These are phyloP conservation scores for Omphalea diandra DNA, from an alignment of 441 rosid species.

Conservation along the genomic window DNA sequence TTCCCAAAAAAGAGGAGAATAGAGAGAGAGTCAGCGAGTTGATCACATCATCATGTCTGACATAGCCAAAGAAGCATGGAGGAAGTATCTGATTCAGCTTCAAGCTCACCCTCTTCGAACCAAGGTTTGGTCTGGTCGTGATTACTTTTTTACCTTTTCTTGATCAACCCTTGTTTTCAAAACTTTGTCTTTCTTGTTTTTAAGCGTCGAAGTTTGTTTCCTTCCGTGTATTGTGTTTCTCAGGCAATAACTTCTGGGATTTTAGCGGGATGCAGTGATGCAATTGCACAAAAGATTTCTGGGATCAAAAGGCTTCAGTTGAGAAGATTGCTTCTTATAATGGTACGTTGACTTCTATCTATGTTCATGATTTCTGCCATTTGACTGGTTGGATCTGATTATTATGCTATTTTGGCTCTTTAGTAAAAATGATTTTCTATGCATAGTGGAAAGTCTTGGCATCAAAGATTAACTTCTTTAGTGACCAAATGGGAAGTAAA, in stretches of 20 bases:
- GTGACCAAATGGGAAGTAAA: neutral
- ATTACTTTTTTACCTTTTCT: neutral
- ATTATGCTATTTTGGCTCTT: neutral
- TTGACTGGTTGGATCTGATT: conserved; percentile 9
- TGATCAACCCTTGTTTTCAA: conserved; percentile 3
- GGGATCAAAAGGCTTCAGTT: conserved; percentile 72
- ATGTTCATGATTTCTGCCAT: neutral
- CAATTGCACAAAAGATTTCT: conserved; percentile 78
- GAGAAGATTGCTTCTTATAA: conserved; percentile 60
- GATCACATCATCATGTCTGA: conserved; percentile 55
- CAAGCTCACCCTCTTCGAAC: conserved; percentile 79
- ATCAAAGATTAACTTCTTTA: neutral
- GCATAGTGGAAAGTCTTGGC: neutral
- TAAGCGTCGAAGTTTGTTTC: neutral
- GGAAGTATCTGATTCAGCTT: conserved; percentile 81
- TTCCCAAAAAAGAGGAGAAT: neutral
- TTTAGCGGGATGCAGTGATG: conserved; percentile 71
- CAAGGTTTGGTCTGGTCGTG: conserved; percentile 41
- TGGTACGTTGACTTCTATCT: conserved; percentile 43
- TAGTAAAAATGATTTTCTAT: neutral
- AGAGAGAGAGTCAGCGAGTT: neutral
- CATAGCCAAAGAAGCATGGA: conserved; percentile 70
- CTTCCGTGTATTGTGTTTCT: neutral
- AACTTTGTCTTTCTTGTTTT: neutral
- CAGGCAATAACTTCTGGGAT: conserved; percentile 84